phyloP scores from a whole-genome alignment of 2,329 filamentous ascomycete species.

The Trichoderma gracile region DNA sequence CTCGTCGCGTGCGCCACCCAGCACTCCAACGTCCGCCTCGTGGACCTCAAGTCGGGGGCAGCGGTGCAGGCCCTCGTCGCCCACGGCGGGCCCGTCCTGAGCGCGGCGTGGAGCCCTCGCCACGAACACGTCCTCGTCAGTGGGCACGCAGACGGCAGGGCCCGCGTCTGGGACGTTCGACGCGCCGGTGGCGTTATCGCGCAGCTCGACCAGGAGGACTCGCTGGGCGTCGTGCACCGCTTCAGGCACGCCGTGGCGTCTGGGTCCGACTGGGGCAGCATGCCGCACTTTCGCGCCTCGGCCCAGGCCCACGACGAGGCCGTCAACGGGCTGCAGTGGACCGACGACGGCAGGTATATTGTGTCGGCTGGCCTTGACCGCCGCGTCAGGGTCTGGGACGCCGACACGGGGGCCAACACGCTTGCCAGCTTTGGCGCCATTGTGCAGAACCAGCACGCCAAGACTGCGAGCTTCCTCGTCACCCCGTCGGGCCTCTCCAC shows the following conservation, averaged over 20 bases:
- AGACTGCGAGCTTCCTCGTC: conserved; percentile 61
- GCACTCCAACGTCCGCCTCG: conserved; percentile 77
- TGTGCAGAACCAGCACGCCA: conserved; percentile 70
- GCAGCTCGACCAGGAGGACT: conserved; percentile 81
- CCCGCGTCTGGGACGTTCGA: conserved; percentile 85
- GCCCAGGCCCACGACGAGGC: conserved; percentile 74
- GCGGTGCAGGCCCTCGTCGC: conserved; percentile 68
- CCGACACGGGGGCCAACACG: conserved; percentile 77
- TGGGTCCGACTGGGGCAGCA: conserved; percentile 35
- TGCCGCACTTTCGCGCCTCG: conserved; percentile 48
- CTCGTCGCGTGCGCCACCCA: conserved; percentile 88
- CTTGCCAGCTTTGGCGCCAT: conserved; percentile 84
- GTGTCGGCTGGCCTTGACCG: conserved; percentile 82
- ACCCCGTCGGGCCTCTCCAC: conserved; percentile 61
- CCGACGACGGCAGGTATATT: conserved; percentile 72
- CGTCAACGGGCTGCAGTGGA: conserved; percentile 85
- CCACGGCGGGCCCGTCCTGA: conserved; percentile 66
- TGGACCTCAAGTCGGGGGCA: conserved; percentile 82
- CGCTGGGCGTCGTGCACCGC: conserved; percentile 61
- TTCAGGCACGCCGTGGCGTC: conserved; percentile 39
- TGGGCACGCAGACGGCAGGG: conserved; percentile 79
- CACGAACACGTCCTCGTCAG: conserved; percentile 79
- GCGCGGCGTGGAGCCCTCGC: conserved; percentile 78
- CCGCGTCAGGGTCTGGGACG: conserved; percentile 84
- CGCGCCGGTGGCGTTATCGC: conserved; percentile 75